These are phyloP conservation scores for Metschnikowia baotianmanensis DNA, from an alignment of 805 yeast genomes.

Conservation along the genomic window DNA sequence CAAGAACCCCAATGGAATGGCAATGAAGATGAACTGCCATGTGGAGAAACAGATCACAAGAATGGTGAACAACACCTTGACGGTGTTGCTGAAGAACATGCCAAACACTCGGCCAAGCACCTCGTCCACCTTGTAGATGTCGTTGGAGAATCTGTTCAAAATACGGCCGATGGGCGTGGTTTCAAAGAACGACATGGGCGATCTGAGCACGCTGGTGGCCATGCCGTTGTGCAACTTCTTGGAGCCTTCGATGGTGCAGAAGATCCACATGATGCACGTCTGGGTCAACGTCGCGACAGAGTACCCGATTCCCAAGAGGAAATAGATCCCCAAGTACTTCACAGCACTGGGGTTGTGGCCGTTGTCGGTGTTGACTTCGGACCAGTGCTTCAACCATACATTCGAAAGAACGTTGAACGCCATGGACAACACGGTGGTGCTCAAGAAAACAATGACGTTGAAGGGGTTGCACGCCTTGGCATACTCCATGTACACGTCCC, in stretches of 20 bases:
- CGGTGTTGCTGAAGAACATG: slow-evolving; percentile 59
- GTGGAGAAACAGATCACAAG: slow-evolving; percentile 81
- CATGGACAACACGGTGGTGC: slow-evolving; percentile 57
- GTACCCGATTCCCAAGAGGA: slow-evolving; percentile 67
- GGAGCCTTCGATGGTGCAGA: slow-evolving; percentile 83
- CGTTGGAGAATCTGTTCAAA: slow-evolving; percentile 87
- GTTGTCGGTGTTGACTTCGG: slow-evolving; percentile 73
- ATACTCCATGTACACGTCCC: slow-evolving; percentile 79
- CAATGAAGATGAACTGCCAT: slow-evolving; percentile 75
- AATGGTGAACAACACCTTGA: slow-evolving; percentile 71
- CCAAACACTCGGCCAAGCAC: slow-evolving; percentile 66
- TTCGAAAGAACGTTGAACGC: slow-evolving; percentile 63
- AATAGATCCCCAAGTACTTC: slow-evolving; percentile 72
- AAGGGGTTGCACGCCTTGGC: slow-evolving; percentile 81
- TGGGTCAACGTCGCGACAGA: slow-evolving; percentile 63
- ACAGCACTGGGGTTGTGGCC: slow-evolving; percentile 74
- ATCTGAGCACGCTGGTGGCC: slow-evolving; percentile 70
- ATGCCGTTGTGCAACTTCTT: slow-evolving; percentile 68
- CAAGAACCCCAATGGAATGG: slow-evolving; percentile 64
- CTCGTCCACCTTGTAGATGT: slow-evolving; percentile 86
- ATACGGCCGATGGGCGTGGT: slow-evolving; percentile 95
- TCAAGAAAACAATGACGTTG: slow-evolving; percentile 58
- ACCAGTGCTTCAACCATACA: slow-evolving; percentile 97
- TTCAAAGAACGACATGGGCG: slow-evolving; percentile 95
- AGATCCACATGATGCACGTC: slow-evolving; percentile 69